These are phyloP conservation scores for Odontarrhena argentea DNA, from an alignment of 345 rosid genomes.

Conservation along the genomic window DNA sequence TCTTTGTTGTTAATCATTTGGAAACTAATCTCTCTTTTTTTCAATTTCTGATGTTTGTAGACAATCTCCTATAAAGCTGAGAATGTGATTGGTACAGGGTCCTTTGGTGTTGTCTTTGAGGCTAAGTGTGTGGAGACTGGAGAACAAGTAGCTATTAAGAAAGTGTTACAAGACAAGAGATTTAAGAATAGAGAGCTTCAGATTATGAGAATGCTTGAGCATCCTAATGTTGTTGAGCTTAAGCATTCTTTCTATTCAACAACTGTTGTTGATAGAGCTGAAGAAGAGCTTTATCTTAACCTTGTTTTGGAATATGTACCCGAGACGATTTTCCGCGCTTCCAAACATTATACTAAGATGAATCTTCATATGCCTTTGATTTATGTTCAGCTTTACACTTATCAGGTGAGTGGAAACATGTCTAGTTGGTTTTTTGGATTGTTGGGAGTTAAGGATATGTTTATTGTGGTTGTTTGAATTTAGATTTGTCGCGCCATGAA, in stretches of 20 bases:
- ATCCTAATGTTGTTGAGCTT: conserved; percentile 73
- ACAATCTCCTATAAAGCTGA: conserved; percentile 80
- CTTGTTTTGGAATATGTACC: conserved; percentile 83
- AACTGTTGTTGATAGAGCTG: conserved; percentile 61
- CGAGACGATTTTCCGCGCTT: conserved; percentile 77
- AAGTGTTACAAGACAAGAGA: conserved; percentile 92
- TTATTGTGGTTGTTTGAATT: conserved; percentile 13
- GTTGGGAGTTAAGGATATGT: not conserved
- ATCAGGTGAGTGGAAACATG: conserved; percentile 56
- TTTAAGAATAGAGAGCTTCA: conserved; percentile 95
- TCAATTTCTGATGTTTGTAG: conserved; percentile 35
- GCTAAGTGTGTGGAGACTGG: conserved; percentile 89
- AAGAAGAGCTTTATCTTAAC: conserved; percentile 78
- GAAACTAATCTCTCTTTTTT: not conserved
- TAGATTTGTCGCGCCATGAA: conserved; percentile 88
- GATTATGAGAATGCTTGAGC: conserved; percentile 77
- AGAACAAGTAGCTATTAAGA: conserved; percentile 88
- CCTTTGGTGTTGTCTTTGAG: conserved; percentile 94
- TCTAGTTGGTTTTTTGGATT: not conserved
- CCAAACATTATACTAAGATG: conserved; percentile 74
- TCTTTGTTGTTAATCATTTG: conserved; percentile 11
- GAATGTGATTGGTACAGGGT: conserved; percentile 84
- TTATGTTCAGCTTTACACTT: conserved; percentile 75
- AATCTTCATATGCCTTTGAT: conserved; percentile 72
- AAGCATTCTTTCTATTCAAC: conserved; percentile 79